These are phyloP conservation scores for Colletotrichum filicis DNA, from an alignment of 2,329 filamentous ascomycete species.

Conservation along the genomic window DNA sequence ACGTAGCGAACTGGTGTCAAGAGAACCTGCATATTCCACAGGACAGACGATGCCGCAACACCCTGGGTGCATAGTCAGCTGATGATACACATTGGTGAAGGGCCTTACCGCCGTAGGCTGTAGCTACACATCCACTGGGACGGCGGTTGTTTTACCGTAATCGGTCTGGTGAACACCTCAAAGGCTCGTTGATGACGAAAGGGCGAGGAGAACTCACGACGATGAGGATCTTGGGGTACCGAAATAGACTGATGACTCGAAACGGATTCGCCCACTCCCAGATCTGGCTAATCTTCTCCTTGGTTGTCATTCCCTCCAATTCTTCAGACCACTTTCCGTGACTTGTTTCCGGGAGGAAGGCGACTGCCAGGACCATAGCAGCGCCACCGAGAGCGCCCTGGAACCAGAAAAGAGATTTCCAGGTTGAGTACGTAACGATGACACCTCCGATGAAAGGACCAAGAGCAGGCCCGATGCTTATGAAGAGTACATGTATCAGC, in stretches of 20 bases:
- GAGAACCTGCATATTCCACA: slow-evolving; percentile 79
- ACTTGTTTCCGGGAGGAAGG: slow-evolving; percentile 76
- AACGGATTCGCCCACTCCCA: slow-evolving; percentile 71
- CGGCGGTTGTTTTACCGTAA: too few relatives aligned
- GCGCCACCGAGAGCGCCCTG: slow-evolving; percentile 71
- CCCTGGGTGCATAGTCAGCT: slow-evolving; percentile 37
- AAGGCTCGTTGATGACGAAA: background rate
- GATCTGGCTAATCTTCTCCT: slow-evolving; percentile 52
- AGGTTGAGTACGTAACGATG: slow-evolving; percentile 74
- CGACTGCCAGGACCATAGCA: slow-evolving; percentile 64
- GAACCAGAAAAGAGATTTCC: slow-evolving; percentile 78
- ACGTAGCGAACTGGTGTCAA: slow-evolving; percentile 77
- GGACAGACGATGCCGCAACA: slow-evolving; percentile 67
- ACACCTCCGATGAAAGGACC: slow-evolving; percentile 75
- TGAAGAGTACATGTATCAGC: background rate
- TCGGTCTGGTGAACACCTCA: background rate
- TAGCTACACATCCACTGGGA: background rate
- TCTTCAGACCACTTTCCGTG: slow-evolving; percentile 71
- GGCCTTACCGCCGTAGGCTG: background rate
- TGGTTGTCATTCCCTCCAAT: slow-evolving; percentile 63
- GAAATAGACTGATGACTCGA: slow-evolving; percentile 70
- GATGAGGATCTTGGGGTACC: slow-evolving; percentile 73
- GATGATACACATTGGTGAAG: background rate
- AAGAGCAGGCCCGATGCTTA: slow-evolving; percentile 68
- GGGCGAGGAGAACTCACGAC: slow-evolving; percentile 44